Conservation (phyloP, 2,329 filamentous ascomycete genomes). For the Diaporthe ilicicola region DNA sequence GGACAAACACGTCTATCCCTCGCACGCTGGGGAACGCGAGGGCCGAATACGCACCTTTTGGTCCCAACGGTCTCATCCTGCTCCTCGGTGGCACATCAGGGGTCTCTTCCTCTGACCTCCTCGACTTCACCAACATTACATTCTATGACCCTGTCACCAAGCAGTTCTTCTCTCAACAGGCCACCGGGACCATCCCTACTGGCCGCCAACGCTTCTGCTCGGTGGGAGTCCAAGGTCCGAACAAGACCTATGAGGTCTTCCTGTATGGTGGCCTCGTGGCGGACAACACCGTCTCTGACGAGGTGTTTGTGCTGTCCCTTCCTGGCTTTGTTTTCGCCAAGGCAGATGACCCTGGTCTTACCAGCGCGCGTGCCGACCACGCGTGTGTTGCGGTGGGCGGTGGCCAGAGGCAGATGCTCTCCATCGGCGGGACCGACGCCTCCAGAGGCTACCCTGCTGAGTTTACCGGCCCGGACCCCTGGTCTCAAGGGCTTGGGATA, state of each 20-base stretch:
- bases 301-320: constrained; percentile 48
- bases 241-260: constrained; percentile 49
- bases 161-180: constrained; percentile 46
- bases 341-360: constrained; percentile 36
- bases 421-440: constrained; percentile 46
- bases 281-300: constrained; percentile 38
- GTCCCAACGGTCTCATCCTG: constrained; percentile 44
- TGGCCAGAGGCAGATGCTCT: constrained; percentile 48
- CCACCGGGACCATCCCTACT: constrained; percentile 42
- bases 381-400: constrained; percentile 46
- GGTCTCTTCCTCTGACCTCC: constrained; percentile 33
- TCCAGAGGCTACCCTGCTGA: constrained; percentile 36
- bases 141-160: constrained; percentile 45
- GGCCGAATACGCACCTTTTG: constrained; percentile 45
- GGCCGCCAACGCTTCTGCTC: constrained; percentile 43
- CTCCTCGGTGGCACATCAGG: constrained; percentile 43
- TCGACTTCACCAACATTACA: constrained; percentile 41
- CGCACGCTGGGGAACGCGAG: constrained; percentile 41
- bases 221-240: constrained; percentile 43
- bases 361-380: constrained; percentile 41
- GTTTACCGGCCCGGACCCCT: constrained; percentile 43
- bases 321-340: constrained; percentile 49
- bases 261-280: constrained; percentile 46
- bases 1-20: constrained; percentile 43
- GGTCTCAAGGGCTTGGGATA: constrained; percentile 48